These are phyloP conservation scores for Hepatocystis sp. DNA, from an alignment of 169 alveolate species.

Conservation along the genomic window DNA sequence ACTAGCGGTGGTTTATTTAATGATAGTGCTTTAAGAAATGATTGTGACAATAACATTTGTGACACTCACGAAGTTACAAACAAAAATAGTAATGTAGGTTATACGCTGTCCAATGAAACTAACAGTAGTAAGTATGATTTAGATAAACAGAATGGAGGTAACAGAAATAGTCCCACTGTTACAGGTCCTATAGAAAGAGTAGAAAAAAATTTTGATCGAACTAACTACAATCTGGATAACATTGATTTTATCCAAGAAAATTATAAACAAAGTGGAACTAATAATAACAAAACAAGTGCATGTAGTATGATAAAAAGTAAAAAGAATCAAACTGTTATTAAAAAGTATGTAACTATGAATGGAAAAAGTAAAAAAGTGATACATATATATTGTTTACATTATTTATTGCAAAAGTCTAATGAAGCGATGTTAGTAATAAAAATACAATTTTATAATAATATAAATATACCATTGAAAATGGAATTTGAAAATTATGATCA, in stretches of 20 bases:
- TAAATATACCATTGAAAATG: constrained; percentile 44
- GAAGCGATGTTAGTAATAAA: constrained; percentile 37
- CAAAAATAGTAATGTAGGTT: not conserved
- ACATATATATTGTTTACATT: constrained; percentile 49
- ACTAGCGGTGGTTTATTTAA: no score
- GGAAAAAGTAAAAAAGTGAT: constrained; percentile 29
- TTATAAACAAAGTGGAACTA: not conserved
- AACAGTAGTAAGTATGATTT: no score
- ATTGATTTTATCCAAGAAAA: constrained; percentile 18
- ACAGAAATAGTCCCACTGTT: constrained; percentile 1
- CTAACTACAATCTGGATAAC: constrained; percentile 37
- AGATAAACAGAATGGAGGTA: no score
- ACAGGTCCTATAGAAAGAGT: not conserved
- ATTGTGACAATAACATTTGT: no score
- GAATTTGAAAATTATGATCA: constrained; percentile 46
- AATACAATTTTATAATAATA: constrained; percentile 31
- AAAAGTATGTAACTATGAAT: constrained; percentile 37
- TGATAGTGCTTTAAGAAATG: no score
- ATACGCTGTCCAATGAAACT: no score
- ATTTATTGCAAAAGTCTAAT: constrained; percentile 12
- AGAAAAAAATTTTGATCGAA: constrained; percentile 26
- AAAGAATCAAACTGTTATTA: not conserved
- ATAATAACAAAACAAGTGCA: constrained; percentile 12
- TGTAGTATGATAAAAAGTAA: not conserved
- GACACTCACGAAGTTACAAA: not conserved